Base-by-base conservation (phyloP, 768 basidiomycete species). In the Termitomyces sp. region DNA sequence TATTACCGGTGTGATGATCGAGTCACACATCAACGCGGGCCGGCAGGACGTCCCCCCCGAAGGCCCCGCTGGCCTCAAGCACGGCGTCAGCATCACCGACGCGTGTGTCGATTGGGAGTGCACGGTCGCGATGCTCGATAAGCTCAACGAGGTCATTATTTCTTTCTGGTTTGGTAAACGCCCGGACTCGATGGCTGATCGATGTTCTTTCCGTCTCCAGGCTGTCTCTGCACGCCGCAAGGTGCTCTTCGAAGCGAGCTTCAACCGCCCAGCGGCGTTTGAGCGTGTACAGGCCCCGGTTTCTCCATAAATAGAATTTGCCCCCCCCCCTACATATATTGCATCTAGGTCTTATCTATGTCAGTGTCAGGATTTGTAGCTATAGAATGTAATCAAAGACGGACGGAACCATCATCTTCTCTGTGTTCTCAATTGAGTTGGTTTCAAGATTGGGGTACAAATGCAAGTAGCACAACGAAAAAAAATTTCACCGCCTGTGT, bases 1-100 rank as follows among this genome's bases (percentile, higher is more conserved):
- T 64, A 88, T 99, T 71, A 91, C 91, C 5, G 96, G 96, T 46
- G 93, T 98, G 56, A 98, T 99, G 96, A 83, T 99, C 68, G 96
- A 99, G 74, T 91, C 88, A 12, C 89, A 98, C 70, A 86, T 99
- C 72, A 87, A 90, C 66, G 88, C 86, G 50, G 96, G 96, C 19
- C 77, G 86, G 58, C 96, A 99, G 74, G 89, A 94, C 63, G 89
- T 96, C 14, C 94, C 96, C 2, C 62, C 78, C 3, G 78, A 75
- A 43, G 89, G 94, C 7, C 86, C 88, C 0, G 62, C 72, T 17
- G 80, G 68, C 9, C 79, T 94, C 62, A 91, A 89, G 70, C 75
- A 86, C 56, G 91, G 91, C 53, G 83, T 95, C 53, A 88, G 85
- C 60, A 94, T 96, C 68, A 97, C 94, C 0, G 94, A 97, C 62